Evolutionary conservation across 2,329 filamentous ascomycete genomes (phyloP), one percentile per base, ranked within the genome.

Genomic region (Pseudogymnoascus sp.): DNA sequence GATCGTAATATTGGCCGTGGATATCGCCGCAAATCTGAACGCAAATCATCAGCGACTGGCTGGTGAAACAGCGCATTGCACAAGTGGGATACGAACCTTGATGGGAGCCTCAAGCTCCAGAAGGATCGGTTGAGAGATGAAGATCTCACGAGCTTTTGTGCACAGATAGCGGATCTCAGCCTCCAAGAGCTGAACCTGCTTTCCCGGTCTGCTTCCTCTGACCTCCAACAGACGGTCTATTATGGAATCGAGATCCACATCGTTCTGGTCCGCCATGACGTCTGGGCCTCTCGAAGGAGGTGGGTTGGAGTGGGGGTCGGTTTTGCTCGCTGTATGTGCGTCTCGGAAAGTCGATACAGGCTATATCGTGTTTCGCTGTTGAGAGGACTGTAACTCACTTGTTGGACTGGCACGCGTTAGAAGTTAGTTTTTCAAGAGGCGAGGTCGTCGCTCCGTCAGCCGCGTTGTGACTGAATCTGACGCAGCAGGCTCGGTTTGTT

Each of bases 231-330:
- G 86, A 79, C 95, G 88, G 79, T 97, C 93, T 83, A 99, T 97
- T 87, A 97, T 96, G 74, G 93, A 97, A 80, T 99, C 95, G 81
- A 99, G 85, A 82, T 97, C 93, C 81, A 97, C 91, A 80, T 97
- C 93, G 80, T 91, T 84, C 75, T 85, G 81, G 78, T 90, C 88
- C 77, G 87, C 87, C 88, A 90, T 90, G 75, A 76, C 71, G 71
- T 70, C 69, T 67, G 63, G n/a, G 70, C 72, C 73, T 71, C 71
- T 69, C 64, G 62, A 69, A 65, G 70, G 67, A 67, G 70, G 69
- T 69, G 70, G 67, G 64, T 67, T 65, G 69, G 65, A 68, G 70
- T 59, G 68, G 69, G 64, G 66, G 64, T 64, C 59, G 65, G 65
- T 67, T 66, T 69, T 69, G 56, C 59, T 38, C 70, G 69, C 72